Conservation (phyloP, 139 green algal species). For the Micractinium conductrix region DNA sequence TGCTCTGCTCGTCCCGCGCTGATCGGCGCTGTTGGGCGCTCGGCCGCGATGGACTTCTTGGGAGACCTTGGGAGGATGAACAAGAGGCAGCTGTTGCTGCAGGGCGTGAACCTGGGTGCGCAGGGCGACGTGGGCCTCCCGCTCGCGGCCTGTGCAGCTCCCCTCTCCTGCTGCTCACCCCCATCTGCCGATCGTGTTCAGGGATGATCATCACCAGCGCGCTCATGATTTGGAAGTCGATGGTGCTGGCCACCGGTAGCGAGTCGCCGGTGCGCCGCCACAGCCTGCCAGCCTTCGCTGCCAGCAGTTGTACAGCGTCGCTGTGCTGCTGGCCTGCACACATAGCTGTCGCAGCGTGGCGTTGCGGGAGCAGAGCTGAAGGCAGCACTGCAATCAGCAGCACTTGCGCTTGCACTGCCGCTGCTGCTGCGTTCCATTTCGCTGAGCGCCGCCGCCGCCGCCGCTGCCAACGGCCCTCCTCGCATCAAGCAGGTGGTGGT, state of each 20-base stretch:
- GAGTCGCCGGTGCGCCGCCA: constrained; percentile 87
- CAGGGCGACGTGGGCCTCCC: not conserved
- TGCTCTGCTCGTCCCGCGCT: no score
- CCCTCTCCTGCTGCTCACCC: not conserved
- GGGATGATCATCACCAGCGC: constrained; percentile 95
- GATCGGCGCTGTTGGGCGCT: no score
- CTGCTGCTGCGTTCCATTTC: no score
- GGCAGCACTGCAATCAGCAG: no score
- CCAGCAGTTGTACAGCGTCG: no score
- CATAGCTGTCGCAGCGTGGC: no score
- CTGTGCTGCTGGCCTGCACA: no score
- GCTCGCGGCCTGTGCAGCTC: not conserved
- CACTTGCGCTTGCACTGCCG: no score
- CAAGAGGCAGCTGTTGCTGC: constrained; percentile 66
- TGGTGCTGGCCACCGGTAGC: constrained; percentile 93
- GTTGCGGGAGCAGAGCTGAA: no score
- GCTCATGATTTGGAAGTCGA: constrained; percentile 97
- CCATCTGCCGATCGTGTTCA: constrained; percentile 31
- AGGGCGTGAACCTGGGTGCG: constrained; percentile 76
- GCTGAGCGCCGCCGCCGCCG: no score
- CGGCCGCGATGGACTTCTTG: constrained; percentile 24
- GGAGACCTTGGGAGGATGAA: constrained; percentile 44
- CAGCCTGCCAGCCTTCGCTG: not conserved
- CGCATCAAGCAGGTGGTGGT: constrained; percentile 94
- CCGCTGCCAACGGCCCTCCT: no score